A percentile compares a stretch with the other conserved stretches of the same genome.
Evolutionary conservation across 2,329 filamentous ascomycete genomes (phyloP).

Genomic region (Plectosphaerella plurivora): DNA sequence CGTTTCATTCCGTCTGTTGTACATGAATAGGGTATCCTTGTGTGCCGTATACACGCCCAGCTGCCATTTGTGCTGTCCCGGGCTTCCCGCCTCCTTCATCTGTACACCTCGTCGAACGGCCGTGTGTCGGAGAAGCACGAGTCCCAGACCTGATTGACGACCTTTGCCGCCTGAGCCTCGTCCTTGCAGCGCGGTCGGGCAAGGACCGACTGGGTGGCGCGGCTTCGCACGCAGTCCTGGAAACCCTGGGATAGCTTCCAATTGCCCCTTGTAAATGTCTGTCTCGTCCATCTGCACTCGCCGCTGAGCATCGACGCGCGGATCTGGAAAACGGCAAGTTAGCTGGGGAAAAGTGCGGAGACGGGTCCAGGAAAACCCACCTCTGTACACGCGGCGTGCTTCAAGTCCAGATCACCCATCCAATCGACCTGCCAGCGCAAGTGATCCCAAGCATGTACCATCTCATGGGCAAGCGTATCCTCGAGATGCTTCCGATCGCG

Average conservation of each 20-base stretch:
- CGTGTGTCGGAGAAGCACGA: constrained; percentile 92
- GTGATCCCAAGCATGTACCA: constrained; percentile 97
- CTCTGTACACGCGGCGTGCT: constrained; percentile 92
- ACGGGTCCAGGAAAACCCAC: constrained; percentile 34
- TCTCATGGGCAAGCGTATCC: constrained; percentile 93
- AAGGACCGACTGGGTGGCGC: constrained; percentile 77
- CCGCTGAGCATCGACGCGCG: constrained; percentile 88
- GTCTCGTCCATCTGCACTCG: constrained; percentile 85
- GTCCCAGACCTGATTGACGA: constrained; percentile 98
- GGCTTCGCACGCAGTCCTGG: constrained; percentile 81
- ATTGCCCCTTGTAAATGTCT: constrained; percentile 80
- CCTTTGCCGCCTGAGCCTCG: constrained; percentile 77
- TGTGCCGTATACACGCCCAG: constrained; percentile 17
- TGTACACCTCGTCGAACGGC: constrained; percentile 95
- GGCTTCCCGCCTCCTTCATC: constrained; percentile 36
- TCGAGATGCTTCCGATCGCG: constrained; percentile 76
- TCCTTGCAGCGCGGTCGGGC: constrained; percentile 77
- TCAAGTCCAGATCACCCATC: constrained; percentile 63
- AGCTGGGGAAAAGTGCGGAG: neutral
- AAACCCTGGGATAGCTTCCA: constrained; percentile 89
- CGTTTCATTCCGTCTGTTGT: neutral
- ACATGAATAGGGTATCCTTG: constrained; percentile 8
- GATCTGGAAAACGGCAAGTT: constrained; percentile 53
- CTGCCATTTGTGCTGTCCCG: neutral
- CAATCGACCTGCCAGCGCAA: constrained; percentile 87